Percentiles rank a stretch among this genome's conserved stretches.
phyloP scores from a whole-genome alignment of 257 asterid species.

The Mitragyna speciosa region DNA sequence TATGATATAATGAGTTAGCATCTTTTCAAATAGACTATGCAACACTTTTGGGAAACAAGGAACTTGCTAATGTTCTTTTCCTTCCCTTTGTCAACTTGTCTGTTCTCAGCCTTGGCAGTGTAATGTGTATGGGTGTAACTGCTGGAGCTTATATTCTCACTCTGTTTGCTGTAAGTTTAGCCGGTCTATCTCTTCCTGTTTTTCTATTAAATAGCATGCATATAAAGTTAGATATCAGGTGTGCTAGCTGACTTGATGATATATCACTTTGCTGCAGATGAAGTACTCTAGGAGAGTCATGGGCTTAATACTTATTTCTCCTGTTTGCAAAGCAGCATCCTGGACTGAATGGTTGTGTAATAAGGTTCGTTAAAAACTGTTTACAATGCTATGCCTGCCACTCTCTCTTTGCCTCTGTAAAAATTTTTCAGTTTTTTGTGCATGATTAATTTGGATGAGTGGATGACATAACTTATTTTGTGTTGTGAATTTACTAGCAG shows the following conservation, averaged over 20 bases:
- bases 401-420: background rate
- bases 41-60: background rate
- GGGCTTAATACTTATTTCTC: conserved; percentile 95
- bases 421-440: no score
- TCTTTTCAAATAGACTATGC: background rate
- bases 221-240: background rate
- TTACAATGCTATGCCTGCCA: background rate
- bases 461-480: background rate
- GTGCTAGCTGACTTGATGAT: conserved; percentile 20
- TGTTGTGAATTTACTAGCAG: conserved; percentile 37
- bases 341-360: conserved; percentile 98
- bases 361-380: conserved; percentile 50
- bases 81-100: conserved; percentile 1
- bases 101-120: conserved; percentile 69
- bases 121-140: conserved; percentile 93
- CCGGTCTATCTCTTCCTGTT: conserved; percentile 7
- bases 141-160: conserved; percentile 97
- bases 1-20: background rate
- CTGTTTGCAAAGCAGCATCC: conserved; percentile 89
- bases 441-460: background rate
- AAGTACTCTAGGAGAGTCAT: conserved; percentile 68
- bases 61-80: conserved; percentile 11
- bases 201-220: conserved; percentile 15
- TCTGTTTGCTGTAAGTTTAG: conserved; percentile 75
- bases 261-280: conserved; percentile 45